Evolutionary conservation across 1,284 basidiomycete species (phyloP).

Genomic region (Omphalotus olearius): DNA sequence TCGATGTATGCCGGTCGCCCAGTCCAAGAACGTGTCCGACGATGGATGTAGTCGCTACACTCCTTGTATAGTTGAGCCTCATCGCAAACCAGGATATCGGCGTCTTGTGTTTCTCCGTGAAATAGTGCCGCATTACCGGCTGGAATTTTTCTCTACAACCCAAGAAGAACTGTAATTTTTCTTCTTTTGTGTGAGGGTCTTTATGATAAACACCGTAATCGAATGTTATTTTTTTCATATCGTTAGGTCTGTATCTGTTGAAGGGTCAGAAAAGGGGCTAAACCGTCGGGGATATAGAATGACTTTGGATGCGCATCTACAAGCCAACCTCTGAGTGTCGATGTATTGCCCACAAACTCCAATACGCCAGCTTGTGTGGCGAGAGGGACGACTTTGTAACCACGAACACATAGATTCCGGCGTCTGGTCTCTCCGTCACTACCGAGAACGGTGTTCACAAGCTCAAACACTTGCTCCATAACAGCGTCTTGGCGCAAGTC

Average conservation of each 20-base stretch:
- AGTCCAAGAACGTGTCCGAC: constrained; percentile 92
- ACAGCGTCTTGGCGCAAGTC: constrained; percentile 97
- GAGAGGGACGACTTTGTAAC: constrained; percentile 89
- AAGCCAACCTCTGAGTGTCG: constrained; percentile 65
- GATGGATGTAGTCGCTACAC: constrained; percentile 91
- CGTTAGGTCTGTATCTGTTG: constrained; percentile 32
- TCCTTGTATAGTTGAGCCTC: constrained; percentile 87
- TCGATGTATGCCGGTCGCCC: constrained; percentile 90
- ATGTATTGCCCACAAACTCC: constrained; percentile 88
- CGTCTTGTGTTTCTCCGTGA: constrained; percentile 83
- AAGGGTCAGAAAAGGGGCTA: too few species aligned
- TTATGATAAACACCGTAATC: constrained; percentile 16
- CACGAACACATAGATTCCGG: constrained; percentile 73
- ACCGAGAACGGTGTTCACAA: constrained; percentile 79
- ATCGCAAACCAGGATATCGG: constrained; percentile 94
- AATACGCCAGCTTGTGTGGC: constrained; percentile 81
- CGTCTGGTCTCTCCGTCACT: constrained; percentile 74
- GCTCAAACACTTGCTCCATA: constrained; percentile 96
- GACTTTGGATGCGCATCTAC: constrained; percentile 52
- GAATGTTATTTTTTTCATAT: constrained; percentile 19
- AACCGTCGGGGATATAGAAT: constrained; percentile 14
- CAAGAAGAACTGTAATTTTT: constrained; percentile 45
- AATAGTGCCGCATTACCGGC: constrained; percentile 93
- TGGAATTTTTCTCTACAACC: constrained; percentile 56
- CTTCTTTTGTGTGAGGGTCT: constrained; percentile 23